phyloP scores from a whole-genome alignment of 805 yeast species.

The Suhomyces prunicola region DNA sequence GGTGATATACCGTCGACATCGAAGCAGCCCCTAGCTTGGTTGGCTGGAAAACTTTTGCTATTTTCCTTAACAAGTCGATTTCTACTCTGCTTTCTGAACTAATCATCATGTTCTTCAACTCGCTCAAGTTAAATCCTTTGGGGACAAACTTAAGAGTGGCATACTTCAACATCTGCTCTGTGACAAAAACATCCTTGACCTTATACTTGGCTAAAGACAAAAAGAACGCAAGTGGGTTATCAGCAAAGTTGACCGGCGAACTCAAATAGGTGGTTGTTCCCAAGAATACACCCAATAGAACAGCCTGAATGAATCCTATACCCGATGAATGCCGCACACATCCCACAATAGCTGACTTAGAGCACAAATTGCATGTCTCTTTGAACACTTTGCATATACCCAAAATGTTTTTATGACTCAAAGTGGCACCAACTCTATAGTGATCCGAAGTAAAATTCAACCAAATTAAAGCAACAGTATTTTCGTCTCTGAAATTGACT shows the following conservation, averaged over 20 bases:
- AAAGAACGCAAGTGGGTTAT: slow-evolving; percentile 70
- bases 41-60: slow-evolving; percentile 59
- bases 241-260: slow-evolving; percentile 72
- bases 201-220: slow-evolving; percentile 68
- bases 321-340: slow-evolving; percentile 84
- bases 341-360: slow-evolving; percentile 72
- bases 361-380: slow-evolving; percentile 83
- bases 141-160: slow-evolving; percentile 62
- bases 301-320: slow-evolving; percentile 85
- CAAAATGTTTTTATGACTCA: slow-evolving; percentile 62
- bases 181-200: slow-evolving; percentile 81
- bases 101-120: slow-evolving; percentile 79
- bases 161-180: slow-evolving; percentile 77
- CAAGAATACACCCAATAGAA: slow-evolving; percentile 75
- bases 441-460: slow-evolving; percentile 71
- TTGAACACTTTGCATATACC: slow-evolving; percentile 85
- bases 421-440: slow-evolving; percentile 52
- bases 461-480: slow-evolving; percentile 59
- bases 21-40: slow-evolving; percentile 66
- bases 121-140: slow-evolving; percentile 57
- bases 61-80: slow-evolving; percentile 51
- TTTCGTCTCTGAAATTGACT: slow-evolving; percentile 35
- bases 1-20: slow-evolving; percentile 73
- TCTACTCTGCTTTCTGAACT: slow-evolving; percentile 76
- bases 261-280: slow-evolving; percentile 85